Evolutionary conservation across 306 rosid species (phyloP).

Genomic region (Vigna trinervia): DNA sequence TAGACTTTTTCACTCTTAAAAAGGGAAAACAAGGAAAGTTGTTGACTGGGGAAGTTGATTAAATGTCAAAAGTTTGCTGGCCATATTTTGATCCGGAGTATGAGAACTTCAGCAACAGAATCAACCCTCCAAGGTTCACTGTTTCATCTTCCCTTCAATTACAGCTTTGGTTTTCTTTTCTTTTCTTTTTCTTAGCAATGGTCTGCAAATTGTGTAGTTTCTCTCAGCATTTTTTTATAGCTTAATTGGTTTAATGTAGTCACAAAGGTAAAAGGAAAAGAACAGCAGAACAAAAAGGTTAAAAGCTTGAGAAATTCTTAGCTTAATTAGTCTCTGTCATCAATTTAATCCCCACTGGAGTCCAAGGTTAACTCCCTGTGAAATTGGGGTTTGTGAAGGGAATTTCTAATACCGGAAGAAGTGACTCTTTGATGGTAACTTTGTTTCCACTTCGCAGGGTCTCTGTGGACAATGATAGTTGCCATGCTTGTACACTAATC

Average conservation of each 20-base stretch:
- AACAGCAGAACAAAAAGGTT: not conserved
- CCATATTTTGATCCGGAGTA: slow-evolving; percentile 93
- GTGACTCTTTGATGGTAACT: slow-evolving; percentile 40
- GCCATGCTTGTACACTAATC: slow-evolving; percentile 66
- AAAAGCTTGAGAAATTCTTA: slow-evolving; percentile 13
- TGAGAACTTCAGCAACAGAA: slow-evolving; percentile 78
- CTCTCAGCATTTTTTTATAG: not conserved
- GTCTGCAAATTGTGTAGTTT: slow-evolving; percentile 14
- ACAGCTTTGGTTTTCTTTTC: not conserved
- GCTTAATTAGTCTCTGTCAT: not conserved
- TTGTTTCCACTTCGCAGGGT: slow-evolving; percentile 63
- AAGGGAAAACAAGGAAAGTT: slow-evolving; percentile 37
- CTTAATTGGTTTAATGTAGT: not conserved
- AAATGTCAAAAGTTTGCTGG: slow-evolving; percentile 75
- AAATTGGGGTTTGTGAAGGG: slow-evolving; percentile 32
- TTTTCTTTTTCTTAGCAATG: not conserved
- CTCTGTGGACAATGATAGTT: slow-evolving; percentile 77
- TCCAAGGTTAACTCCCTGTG: not conserved
- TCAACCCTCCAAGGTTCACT: slow-evolving; percentile 83
- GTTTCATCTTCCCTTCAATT: slow-evolving; percentile 11
- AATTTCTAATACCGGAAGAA: slow-evolving; percentile 32
- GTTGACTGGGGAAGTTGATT: slow-evolving; percentile 36
- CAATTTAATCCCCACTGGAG: slow-evolving; percentile 2
- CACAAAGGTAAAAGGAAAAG: not conserved
- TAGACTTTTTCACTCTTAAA: slow-evolving; percentile 3